These are phyloP conservation scores for Eucalyptus lansdowneana DNA, from an alignment of 345 rosid species.

Conservation along the genomic window DNA sequence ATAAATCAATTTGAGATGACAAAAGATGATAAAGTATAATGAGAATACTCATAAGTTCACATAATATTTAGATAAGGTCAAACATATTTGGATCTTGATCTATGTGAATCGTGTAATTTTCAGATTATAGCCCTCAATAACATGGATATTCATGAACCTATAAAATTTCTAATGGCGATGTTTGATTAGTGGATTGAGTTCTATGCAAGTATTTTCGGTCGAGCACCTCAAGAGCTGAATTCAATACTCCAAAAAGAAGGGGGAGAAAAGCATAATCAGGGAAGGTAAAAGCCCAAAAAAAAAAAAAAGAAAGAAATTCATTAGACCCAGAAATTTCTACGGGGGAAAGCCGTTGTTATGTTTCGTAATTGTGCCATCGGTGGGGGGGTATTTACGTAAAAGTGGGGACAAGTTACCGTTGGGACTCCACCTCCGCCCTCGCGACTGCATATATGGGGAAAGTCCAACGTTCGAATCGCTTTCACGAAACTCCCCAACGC, in stretches of 20 bases:
- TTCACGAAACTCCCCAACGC: not conserved
- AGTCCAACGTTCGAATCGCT: not conserved
- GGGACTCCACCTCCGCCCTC: not conserved
- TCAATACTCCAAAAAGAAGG: not conserved
- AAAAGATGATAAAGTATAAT: no score
- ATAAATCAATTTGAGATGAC: no score
- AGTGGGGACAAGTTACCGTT: not conserved
- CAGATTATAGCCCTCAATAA: not conserved
- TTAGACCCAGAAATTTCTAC: not conserved
- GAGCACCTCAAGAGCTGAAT: not conserved
- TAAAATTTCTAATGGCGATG: not conserved
- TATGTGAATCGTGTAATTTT: no score
- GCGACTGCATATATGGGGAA: not conserved
- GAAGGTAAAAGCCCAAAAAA: not conserved
- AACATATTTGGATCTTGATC: no score
- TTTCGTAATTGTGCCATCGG: not conserved
- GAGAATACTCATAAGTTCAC: no score
- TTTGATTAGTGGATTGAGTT: not conserved
- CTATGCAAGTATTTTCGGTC: not conserved
- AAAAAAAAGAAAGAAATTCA: not conserved
- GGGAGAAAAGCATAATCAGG: not conserved
- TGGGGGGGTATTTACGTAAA: not conserved
- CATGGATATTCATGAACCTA: not conserved
- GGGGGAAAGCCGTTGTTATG: no score
- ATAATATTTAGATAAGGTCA: no score